Base-by-base conservation (phyloP, 805 yeast species). In the Saturnispora dispora region DNA sequence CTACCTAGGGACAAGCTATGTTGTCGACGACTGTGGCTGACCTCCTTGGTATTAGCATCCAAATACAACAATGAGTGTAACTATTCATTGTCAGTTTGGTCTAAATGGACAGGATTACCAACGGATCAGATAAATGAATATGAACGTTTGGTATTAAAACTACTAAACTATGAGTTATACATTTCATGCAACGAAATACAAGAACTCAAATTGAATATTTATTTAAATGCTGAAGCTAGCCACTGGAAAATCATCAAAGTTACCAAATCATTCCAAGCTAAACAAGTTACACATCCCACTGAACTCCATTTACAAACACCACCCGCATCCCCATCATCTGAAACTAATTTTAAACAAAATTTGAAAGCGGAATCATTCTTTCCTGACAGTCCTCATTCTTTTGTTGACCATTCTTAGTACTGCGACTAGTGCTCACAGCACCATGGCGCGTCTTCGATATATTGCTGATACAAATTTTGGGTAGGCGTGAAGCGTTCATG, bases 31-130 rank as follows among this genome's bases (percentile, higher is more conserved):
- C 74, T 81, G 41, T 82, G 88, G 55, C 71, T 88, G 54, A 76
- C 82, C 2, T 76, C 86, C 60, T 64, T 88, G 49, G 84, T 87
- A 49, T 69, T 88, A 37, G 82, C 93, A 4, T 77, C 83, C 48
- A 88, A 88, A 63, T 85, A 81, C 63, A 71, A 76, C 53, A 88
- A 82, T 61, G 96, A 88, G 66, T 77, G 79, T 47, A 83, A 82
- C 62, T 85, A 78, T 65, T 72, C 85, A 30, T 73, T 84, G 57
- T 74, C 72, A 55, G 77, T 85, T 5, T 88, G 96, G 96, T 71
- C 83, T 48, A 77, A 79, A 62, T 81, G 88, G 47, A 77, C 88
- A 33, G 93, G 95, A 0, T 72, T 85, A 40, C 61, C 77, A 22
- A 60, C 76, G 4, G 56, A 63, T 28, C 82, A 78, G 52, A 68